Evolutionary conservation across 257 asterid species (phyloP), one percentile per base, ranked within the genome.

Genomic region (Petrea volubilis): DNA sequence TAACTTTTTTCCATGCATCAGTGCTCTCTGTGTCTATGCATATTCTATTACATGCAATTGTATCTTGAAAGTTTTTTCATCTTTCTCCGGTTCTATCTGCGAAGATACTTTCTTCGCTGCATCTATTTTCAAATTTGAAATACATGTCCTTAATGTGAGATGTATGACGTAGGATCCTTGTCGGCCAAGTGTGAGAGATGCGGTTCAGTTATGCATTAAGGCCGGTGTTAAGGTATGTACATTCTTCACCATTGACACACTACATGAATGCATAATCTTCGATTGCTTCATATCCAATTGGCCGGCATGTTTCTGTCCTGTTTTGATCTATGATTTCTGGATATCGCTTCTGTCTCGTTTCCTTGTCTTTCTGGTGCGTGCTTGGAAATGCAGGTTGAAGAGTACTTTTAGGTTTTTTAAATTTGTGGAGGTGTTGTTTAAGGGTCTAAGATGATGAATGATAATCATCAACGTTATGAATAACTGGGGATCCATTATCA

Each of bases 161-260:
- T 56, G 18, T 61, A 28, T 49, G 50, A 23, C 72, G 62, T 77
- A 94, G 99, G 99, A 94, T 86, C 97, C 99, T 72, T 91, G 97
- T 76, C 95, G 99, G 12, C 84, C 93, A 15, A 85, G 95, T 40
- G 99, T 91, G 50, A 79, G 81, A 76, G 88, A 80, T 31, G 92
- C 99, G 15, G 99, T 94, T 77, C 93, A 86, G 58, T 69, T 91
- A 64, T 94, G 99, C 59, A 70, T 41, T 73, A 67, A 81, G 66
- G 97, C 99, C 79, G 99, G 97, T 43, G 90, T 94, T 46, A 94
- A 94, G 97, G 98, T 93, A 62, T 57, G 67, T 64, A 23, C 23
- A 20, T 60, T 52, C 36, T 23, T 74, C 68, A 8, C 7, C 25
- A 20, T 50, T 14, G 21, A 47, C 41, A 52, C 11, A 29, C 18